Evolutionary conservation across 768 basidiomycete genomes (phyloP).

Genomic region (Russula foetens): DNA sequence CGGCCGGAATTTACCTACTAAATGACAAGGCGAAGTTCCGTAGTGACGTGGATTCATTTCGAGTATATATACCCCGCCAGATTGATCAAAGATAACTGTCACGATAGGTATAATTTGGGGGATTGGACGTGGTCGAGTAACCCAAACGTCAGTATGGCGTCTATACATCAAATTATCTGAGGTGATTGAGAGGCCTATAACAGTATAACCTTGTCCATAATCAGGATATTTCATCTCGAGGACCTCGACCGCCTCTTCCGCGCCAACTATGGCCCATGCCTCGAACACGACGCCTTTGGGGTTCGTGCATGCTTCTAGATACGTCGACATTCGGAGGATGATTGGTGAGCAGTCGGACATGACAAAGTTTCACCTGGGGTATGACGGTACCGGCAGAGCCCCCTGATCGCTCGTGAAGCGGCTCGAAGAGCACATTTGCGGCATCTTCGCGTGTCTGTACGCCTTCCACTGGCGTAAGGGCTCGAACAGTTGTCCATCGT

Average conservation of each 20-base stretch:
- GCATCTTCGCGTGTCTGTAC: constrained; percentile 9
- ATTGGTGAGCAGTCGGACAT: not conserved
- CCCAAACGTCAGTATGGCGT: no score
- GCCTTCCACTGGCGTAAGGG: not conserved
- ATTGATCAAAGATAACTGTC: not conserved
- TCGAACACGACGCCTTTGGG: not conserved
- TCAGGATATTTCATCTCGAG: not conserved
- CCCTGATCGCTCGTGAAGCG: not conserved
- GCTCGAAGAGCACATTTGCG: constrained; percentile 3
- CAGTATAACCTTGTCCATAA: not conserved
- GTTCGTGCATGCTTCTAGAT: not conserved
- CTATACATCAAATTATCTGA: not conserved
- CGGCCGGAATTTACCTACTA: no score
- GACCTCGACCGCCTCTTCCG: not conserved
- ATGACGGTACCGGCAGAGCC: not conserved
- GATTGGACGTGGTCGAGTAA: not conserved
- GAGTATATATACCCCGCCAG: no score
- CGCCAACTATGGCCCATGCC: not conserved
- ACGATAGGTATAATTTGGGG: no score
- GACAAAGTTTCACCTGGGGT: constrained; percentile 6
- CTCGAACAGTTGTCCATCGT: not conserved
- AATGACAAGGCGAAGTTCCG: no score
- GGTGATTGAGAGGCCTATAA: not conserved
- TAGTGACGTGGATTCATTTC: no score
- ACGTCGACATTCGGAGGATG: not conserved